phyloP scores from a whole-genome alignment of 164 flowering plant genomes.

The Buxus sempervirens region DNA sequence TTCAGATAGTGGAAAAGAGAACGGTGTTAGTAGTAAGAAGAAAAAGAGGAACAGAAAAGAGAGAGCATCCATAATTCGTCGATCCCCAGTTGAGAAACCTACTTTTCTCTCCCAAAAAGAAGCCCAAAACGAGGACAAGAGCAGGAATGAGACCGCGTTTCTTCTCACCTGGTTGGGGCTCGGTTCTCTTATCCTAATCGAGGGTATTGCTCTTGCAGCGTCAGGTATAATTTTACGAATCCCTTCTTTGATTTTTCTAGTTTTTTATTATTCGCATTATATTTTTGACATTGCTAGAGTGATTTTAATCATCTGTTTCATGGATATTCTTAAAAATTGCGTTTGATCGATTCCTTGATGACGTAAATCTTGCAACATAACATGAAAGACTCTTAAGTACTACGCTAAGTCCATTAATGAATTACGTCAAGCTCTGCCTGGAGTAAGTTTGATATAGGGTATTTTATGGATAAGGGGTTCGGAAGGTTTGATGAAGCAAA shows the following conservation, averaged over 20 bases:
- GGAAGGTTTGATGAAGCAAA: too few relatives aligned
- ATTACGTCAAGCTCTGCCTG: too few relatives aligned
- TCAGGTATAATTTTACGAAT: slow-evolving; percentile 49
- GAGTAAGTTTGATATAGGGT: too few relatives aligned
- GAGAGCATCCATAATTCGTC: slow-evolving; percentile 51
- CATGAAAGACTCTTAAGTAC: too few relatives aligned
- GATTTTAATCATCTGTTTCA: background rate
- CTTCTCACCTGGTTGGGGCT: slow-evolving; percentile 83
- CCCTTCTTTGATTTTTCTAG: background rate
- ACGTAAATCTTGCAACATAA: too few relatives aligned
- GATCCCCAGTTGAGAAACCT: slow-evolving; percentile 66
- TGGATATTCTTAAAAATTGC: background rate
- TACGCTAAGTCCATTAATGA: too few relatives aligned
- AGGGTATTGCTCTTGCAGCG: slow-evolving; percentile 67
- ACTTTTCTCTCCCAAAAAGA: slow-evolving; percentile 27
- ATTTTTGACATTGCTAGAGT: background rate
- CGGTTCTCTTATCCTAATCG: slow-evolving; percentile 58
- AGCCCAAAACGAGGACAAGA: slow-evolving; percentile 33
- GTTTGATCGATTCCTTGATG: too few relatives aligned
- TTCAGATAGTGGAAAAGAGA: slow-evolving; percentile 3
- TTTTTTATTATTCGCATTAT: background rate
- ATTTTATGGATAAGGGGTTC: too few relatives aligned
- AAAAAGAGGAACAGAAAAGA: slow-evolving; percentile 34
- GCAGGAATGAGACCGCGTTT: slow-evolving; percentile 60
- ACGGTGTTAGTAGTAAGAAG: slow-evolving; percentile 29